These are phyloP conservation scores for Sugiyamaella neomexicana DNA, from an alignment of 1,139 yeast genomes.

Conservation along the genomic window DNA sequence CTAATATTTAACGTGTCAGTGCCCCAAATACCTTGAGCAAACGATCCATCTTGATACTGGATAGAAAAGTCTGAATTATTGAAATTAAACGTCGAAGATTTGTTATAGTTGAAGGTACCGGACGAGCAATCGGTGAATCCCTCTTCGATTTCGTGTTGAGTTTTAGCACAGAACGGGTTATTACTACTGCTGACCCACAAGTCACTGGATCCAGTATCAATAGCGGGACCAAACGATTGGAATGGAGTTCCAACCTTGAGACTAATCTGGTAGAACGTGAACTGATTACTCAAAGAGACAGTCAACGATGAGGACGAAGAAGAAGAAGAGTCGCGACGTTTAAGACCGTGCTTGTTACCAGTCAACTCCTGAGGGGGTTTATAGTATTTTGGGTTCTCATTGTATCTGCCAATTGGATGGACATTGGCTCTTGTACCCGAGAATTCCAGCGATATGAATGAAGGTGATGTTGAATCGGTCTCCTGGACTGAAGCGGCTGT, in stretches of 20 bases:
- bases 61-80: conserved; percentile 42
- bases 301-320: not conserved
- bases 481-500: not conserved
- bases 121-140: conserved; percentile 24
- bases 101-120: conserved; percentile 29
- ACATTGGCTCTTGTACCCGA: conserved; percentile 8
- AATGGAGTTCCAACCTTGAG: conserved; percentile 44
- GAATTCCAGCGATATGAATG: conserved; percentile 14
- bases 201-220: conserved; percentile 54
- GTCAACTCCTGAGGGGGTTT: conserved; percentile 59
- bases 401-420: conserved; percentile 20
- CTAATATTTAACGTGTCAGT: conserved; percentile 47
- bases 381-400: conserved; percentile 3
- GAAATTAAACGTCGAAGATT: conserved; percentile 27
- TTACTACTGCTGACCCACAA: conserved; percentile 53
- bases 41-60: conserved; percentile 62
- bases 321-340: not conserved
- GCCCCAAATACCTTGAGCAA: conserved; percentile 51
- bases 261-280: conserved; percentile 41
- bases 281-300: conserved; percentile 27
- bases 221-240: conserved; percentile 39
- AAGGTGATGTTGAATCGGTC: conserved; percentile 1
- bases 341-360: conserved; percentile 63
- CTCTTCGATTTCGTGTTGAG: conserved; percentile 15
- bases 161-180: conserved; percentile 37